Evolutionary conservation across 257 asterid genomes (phyloP).

Genomic region (Nicotiana undulata): DNA sequence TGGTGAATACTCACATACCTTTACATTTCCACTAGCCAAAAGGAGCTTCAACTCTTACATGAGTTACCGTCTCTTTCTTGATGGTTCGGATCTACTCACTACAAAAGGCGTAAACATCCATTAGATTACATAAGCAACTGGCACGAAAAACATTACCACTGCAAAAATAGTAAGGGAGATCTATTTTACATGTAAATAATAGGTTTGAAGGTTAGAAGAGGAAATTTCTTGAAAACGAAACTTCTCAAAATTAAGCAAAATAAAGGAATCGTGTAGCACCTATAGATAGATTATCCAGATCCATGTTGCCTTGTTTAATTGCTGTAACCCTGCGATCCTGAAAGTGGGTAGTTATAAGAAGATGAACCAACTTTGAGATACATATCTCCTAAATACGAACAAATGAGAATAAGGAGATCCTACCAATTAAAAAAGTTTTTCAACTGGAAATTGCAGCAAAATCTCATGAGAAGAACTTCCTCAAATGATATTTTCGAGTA

Average conservation of each 20-base stretch:
- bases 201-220: not conserved
- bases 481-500: not conserved
- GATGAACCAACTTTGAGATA: not conserved
- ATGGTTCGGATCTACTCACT: slow-evolving; percentile 33
- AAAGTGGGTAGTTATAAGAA: not conserved
- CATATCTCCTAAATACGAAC: not conserved
- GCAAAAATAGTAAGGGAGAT: not conserved
- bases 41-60: slow-evolving; percentile 4
- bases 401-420: not conserved
- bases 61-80: slow-evolving; percentile 18
- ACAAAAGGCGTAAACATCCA: not conserved
- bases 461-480: not conserved
- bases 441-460: not conserved
- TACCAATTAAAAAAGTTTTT: not conserved
- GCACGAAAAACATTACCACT: not conserved
- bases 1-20: not conserved
- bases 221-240: not conserved
- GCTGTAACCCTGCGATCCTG: not conserved
- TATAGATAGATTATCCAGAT: not conserved
- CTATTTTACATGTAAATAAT: not conserved
- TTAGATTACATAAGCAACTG: not conserved
- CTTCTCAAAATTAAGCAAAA: not conserved
- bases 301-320: not conserved
- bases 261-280: not conserved
- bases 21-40: not conserved